A percentile compares a stretch with the other conserved stretches of the same genome.
These are phyloP conservation scores for Syzygium syzygioides DNA, from an alignment of 441 rosid species.

Conservation along the genomic window DNA sequence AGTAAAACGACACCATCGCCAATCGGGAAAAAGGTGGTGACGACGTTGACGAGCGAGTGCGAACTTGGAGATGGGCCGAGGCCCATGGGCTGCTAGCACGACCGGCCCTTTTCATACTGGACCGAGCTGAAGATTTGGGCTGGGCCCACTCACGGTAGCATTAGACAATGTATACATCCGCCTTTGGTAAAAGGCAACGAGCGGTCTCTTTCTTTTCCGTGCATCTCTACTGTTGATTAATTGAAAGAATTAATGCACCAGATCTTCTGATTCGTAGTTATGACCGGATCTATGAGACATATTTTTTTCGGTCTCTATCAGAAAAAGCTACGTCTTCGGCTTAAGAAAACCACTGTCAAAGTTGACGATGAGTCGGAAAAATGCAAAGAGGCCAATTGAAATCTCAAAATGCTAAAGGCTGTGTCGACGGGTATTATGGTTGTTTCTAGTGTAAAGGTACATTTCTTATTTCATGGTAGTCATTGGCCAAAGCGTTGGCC, in stretches of 20 bases:
- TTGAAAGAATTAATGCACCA: neutral
- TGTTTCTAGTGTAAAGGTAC: neutral
- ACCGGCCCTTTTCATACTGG: neutral
- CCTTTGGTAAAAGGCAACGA: neutral
- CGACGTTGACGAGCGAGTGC: neutral
- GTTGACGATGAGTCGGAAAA: neutral
- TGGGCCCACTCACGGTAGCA: neutral
- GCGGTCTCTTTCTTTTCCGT: neutral
- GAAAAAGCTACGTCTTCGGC: neutral
- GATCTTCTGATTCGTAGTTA: neutral
- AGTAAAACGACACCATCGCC: neutral
- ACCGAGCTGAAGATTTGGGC: neutral
- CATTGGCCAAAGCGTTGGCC: neutral
- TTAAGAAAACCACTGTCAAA: neutral
- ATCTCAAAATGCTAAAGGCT: neutral
- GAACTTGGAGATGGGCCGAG: neutral
- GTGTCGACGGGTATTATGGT: neutral
- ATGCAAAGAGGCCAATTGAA: neutral
- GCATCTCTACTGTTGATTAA: neutral
- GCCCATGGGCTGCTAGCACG: neutral
- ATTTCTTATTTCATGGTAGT: neutral
- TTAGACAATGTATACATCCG: neutral
- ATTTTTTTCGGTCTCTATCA: neutral
- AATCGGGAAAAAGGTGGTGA: neutral
- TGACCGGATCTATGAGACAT: neutral